Conservation (phyloP, 2,329 filamentous ascomycete species). For the Aspergillus intermedius region DNA sequence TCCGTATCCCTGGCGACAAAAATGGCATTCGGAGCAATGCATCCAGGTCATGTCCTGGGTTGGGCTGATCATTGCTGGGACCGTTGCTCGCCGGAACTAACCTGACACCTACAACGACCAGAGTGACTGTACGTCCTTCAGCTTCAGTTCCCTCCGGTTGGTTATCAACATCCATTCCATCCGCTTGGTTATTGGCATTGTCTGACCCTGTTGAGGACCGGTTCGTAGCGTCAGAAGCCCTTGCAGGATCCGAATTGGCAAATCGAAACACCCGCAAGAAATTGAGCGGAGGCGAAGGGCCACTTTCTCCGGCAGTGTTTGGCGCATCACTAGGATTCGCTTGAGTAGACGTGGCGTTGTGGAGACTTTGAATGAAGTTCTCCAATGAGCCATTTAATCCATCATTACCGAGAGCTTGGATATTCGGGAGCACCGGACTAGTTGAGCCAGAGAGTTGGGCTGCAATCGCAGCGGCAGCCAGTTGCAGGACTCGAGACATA, state of each 20-base stretch:
- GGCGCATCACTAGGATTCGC: slow-evolving; percentile 37
- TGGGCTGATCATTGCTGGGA: slow-evolving; percentile 39
- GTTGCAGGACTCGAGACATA: slow-evolving; percentile 55
- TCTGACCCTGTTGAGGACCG: slow-evolving; percentile 20
- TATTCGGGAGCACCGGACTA: slow-evolving; percentile 49
- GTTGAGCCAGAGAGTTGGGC: slow-evolving; percentile 58
- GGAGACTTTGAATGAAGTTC: slow-evolving; percentile 56
- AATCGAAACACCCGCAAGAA: slow-evolving; percentile 65
- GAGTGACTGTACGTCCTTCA: slow-evolving; percentile 57
- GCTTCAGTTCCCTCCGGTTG: slow-evolving; percentile 36
- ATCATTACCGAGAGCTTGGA: slow-evolving; percentile 48
- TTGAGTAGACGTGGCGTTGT: slow-evolving; percentile 55
- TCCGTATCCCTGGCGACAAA: slow-evolving; percentile 38
- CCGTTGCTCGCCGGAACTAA: slow-evolving; percentile 54
- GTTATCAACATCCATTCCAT: slow-evolving; percentile 37
- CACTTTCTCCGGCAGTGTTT: slow-evolving; percentile 31
- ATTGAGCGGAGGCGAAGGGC: slow-evolving; percentile 53
- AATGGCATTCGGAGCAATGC: slow-evolving; percentile 42
- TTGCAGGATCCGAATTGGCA: slow-evolving; percentile 44
- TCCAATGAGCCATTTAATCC: slow-evolving; percentile 58
- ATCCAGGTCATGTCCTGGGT: slow-evolving; percentile 37
- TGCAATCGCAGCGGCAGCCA: slow-evolving; percentile 58
- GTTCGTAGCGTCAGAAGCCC: slow-evolving; percentile 15
- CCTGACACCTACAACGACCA: slow-evolving; percentile 64
- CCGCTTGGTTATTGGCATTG: slow-evolving; percentile 17